A percentile compares a stretch with the other conserved stretches of the same genome.
Evolutionary conservation across 108 stramenopile species (phyloP).

Genomic region (Nitzschia putrida): DNA sequence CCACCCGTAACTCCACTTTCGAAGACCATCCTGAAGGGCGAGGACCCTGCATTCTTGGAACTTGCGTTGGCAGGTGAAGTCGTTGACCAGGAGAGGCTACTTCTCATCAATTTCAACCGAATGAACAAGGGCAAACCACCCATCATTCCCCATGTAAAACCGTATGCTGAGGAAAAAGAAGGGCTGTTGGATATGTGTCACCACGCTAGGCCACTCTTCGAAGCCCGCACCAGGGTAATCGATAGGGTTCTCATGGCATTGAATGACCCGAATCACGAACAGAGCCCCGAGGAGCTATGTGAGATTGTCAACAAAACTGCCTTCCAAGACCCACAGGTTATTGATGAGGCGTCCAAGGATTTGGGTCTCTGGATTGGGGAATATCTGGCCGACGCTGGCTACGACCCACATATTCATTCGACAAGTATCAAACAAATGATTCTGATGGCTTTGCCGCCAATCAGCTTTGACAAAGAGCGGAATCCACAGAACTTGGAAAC

Average conservation of each 20-base stretch:
- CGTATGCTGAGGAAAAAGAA: conserved; percentile 45
- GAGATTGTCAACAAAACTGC: conserved; percentile 19
- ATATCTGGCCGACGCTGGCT: conserved; percentile 48
- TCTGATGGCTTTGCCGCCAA: conserved; percentile 42
- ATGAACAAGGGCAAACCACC: conserved; percentile 22
- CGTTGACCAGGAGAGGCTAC: conserved; percentile 36
- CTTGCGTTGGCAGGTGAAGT: conserved; percentile 31
- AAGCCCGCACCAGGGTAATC: conserved; percentile 17
- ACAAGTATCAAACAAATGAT: conserved; percentile 53
- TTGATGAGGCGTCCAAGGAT: conserved; percentile 21
- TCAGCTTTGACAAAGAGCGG: conserved; percentile 22
- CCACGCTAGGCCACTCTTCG: conserved; percentile 26
- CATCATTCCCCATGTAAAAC: conserved; percentile 31
- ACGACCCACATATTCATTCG: conserved; percentile 33
- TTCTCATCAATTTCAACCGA: conserved; percentile 32
- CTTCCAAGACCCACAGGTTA: conserved; percentile 9
- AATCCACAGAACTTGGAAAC: conserved; percentile 41
- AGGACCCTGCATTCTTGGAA: conserved; percentile 46
- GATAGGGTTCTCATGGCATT: conserved; percentile 30
- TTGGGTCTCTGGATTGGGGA: conserved; percentile 52
- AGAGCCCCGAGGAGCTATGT: conserved; percentile 27
- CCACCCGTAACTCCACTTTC: conserved; percentile 23
- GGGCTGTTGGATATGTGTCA: conserved; percentile 18
- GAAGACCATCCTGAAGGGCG: conserved; percentile 15
- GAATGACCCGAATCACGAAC: conserved; percentile 13